Conservation (phyloP, 2,329 filamentous ascomycete genomes). For the Pseudogymnoascus sp. region DNA sequence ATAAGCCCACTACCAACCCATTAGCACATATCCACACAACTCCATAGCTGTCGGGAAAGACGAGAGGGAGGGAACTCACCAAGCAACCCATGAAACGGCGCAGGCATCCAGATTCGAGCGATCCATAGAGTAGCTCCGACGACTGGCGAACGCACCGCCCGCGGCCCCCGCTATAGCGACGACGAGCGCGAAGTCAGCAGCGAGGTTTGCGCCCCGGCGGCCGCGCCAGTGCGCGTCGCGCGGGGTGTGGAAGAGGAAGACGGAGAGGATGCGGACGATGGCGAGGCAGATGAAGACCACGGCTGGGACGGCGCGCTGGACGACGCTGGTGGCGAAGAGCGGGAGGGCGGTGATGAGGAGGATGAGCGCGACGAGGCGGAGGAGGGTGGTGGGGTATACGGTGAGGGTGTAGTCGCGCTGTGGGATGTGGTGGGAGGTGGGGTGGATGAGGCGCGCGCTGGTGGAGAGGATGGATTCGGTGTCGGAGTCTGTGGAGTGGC, state of each 20-base stretch:
- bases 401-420: not conserved
- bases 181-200: not conserved
- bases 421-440: not conserved
- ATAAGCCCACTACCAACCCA: not conserved
- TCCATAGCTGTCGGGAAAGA: not conserved
- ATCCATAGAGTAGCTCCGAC: no score
- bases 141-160: not conserved
- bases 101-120: not conserved
- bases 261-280: not conserved
- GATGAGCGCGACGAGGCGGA: not conserved
- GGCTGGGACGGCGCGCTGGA: not conserved
- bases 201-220: not conserved
- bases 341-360: not conserved
- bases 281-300: not conserved
- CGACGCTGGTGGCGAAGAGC: not conserved
- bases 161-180: not conserved
- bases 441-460: not conserved
- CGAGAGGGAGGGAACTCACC: not conserved
- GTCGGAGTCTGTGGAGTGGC: not conserved
- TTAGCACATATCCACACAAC: not conserved
- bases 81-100: not conserved
- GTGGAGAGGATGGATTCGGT: not conserved
- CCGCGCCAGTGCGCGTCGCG: not conserved
- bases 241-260: not conserved
- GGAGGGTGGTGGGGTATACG: not conserved